Base-by-base conservation (phyloP, 2,329 filamentous ascomycete species). In the Trichoderma harzianum region DNA sequence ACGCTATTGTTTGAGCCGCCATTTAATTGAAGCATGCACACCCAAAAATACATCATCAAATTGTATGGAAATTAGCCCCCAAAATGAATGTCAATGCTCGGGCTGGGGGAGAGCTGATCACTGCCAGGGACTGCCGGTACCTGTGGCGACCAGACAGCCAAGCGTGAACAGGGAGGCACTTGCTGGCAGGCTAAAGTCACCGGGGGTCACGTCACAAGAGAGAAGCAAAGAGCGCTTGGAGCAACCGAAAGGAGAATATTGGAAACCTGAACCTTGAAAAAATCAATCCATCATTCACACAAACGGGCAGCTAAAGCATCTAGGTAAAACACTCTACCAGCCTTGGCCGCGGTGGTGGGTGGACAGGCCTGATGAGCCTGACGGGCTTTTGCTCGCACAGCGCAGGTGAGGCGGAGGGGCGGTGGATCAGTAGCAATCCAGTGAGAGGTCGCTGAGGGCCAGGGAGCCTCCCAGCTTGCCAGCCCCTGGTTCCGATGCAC, bases 351-450 rank as follows among this genome's bases (percentile, higher is more conserved):
- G 64, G 64, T 55, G 70, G 60, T 68, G 70, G 58, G 66, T 69
- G 65, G 71, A 72, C 67, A 55, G 36, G 39, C 62, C 63, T 39
- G 58, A 39, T 8, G 39, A 62, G 69, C 69, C 61, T 65, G 51
- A 24, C 57, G 43, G 65, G 51, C 55, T 62, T 53, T 24, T 47
- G 63, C 64, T 68, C 64, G 63, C 63, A 69, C 66, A 69, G 64
- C 64, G 64, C 63, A 72, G 64, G 70, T 72, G 70, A 72, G 64
- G 70, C 70, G 70, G 70, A 72, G 70, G 70, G 70, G 70, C 70
- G 64, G 70, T 61, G 64, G 70, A 64, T 57, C 69, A 39, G 36
- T 32, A 57, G 39, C 67, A 66, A 65, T 66, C 69, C 69, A 71
- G 69, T 71, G 30, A 71, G 39, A 71, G 53, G 28, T 39, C 62